Base-by-base conservation (phyloP, 306 rosid genomes). In the Vigna angularis region DNA sequence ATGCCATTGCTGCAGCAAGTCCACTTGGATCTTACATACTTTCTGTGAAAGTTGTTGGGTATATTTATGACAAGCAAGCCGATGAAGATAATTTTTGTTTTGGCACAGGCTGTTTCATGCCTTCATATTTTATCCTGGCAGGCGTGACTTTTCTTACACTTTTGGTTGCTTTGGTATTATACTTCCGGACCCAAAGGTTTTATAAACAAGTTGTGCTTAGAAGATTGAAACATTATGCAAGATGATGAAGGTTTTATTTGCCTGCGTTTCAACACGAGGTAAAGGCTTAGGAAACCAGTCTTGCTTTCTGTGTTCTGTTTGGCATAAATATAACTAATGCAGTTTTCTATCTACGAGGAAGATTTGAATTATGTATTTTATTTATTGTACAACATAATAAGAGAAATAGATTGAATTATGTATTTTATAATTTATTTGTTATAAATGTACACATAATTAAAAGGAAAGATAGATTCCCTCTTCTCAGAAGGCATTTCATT, bases 11-110 rank as follows among this genome's bases (percentile, higher is more conserved):
- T 75, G 89, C 89, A 58, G 90, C 98, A 22, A 88, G 93, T 55
- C 98, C 96, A 0, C 53, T 93, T 81, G 98, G 98, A 28, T 95
- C 98, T 51, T 93, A 92, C 57, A 82, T 95, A 13, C 88, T 95
- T n/a, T 92, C 98, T 8, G 97, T 93, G 20, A 79, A 83, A 77
- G 85, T 91, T 20, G 93, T 93, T 44, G 98, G 98, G 52, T 89
- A 82, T 81, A 82, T 93, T 14, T 95, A 91, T 6, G 98, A 91
- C 71, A 79, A 30, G 81, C 89, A 93, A 80, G 90, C 94, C 5
- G 57, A 75, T 1, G 75, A 81, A 42, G 83, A 80, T 53, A 78
- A 84, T 61, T 58, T 87, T 6, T 95, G 98, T 86, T 58, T 38
- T 0, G 97, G 98, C 45, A 77, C 72, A 20, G 91, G 75, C 70